Conservation (phyloP, 1,284 basidiomycete genomes). For the Pseudozyma tsukubaensis region DNA sequence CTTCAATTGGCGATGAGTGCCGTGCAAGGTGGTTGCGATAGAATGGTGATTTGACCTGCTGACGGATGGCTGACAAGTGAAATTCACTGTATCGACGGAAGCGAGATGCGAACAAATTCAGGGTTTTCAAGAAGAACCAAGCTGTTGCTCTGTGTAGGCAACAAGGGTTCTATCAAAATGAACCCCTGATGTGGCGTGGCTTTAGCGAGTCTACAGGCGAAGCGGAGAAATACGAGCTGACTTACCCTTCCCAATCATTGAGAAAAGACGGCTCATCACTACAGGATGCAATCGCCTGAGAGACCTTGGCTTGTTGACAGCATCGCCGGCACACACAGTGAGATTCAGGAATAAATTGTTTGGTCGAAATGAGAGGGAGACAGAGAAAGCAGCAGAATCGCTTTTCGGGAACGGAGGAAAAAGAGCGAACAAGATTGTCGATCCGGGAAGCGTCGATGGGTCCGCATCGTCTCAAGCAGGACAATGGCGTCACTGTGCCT, state of each 20-base stretch:
- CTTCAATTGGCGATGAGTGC: no score
- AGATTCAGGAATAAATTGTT: no score
- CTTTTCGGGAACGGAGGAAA: neutral
- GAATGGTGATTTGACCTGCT: no score
- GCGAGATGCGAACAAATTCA: conserved; percentile 2
- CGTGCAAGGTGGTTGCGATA: no score
- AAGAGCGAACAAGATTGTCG: conserved; percentile 10
- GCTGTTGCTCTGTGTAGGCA: neutral
- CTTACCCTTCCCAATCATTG: no score
- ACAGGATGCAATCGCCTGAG: no score
- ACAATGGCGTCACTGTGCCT: conserved; percentile 26
- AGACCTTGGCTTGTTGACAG: no score
- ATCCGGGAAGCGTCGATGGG: conserved; percentile 16
- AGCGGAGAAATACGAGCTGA: neutral
- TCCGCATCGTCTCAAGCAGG: conserved; percentile 17
- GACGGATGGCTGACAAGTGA: no score
- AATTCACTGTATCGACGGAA: neutral
- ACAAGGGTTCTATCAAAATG: conserved; percentile 7
- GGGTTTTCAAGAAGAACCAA: conserved; percentile 25
- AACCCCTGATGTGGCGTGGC: conserved; percentile 2
- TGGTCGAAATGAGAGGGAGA: no score
- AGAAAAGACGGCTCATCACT: no score
- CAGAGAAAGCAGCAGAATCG: neutral
- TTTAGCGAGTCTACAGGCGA: conserved; percentile 3
- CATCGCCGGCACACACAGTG: no score